Base-by-base conservation (phyloP, 176 grass and related monocot genomes). In the Tillandsia fasciculata region DNA sequence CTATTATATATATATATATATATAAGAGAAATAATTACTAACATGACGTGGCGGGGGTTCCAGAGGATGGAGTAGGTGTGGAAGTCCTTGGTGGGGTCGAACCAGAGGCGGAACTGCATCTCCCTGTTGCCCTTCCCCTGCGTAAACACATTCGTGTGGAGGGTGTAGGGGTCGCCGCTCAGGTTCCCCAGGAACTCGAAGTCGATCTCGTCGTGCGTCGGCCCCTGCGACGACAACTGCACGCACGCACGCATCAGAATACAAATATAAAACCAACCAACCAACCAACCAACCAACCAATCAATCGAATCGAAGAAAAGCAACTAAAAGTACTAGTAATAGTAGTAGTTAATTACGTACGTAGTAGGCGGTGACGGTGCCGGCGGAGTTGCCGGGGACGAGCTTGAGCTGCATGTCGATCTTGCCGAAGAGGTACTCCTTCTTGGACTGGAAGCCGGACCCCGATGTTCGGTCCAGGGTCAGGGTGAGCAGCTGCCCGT, bases 21-120 rank as follows among this genome's bases (percentile, higher is more conserved):
- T 20, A 20, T 0, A 20, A 20, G 20, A 20, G 20, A 20, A 20
- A 5, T 59, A 18, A 24, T 24, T 48, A 24, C 88, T 75, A 53
- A 94, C 90, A 90, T 63, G 80, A 96, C 74, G 75, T 90, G 84
- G 10, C 72, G 68, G 53, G 81, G 49, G 11, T 85, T 90, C 91
- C 91, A 96, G 23, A 83, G 63, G 77, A 96, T 76, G 53, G 91
- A 96, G 79, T 96, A 96, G 52, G 81, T 84, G 81, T 96, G 87
- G 87, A 90, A 96, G 69, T 96, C 91, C 48, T 77, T 1, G 54
- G 81, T 83, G 9, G 91, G 87, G 53, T 96, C 84, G 74, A 96
- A 96, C 87, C 91, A 96, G 73, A 96, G 91, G 64, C 80, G 78
- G 76, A 90, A 87, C 81, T 89, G 84, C 78, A 89, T 80, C 74